Evolutionary conservation across 768 basidiomycete species (phyloP), one percentile per base, ranked within the genome.

Genomic region (Pleurotus eryngii): DNA sequence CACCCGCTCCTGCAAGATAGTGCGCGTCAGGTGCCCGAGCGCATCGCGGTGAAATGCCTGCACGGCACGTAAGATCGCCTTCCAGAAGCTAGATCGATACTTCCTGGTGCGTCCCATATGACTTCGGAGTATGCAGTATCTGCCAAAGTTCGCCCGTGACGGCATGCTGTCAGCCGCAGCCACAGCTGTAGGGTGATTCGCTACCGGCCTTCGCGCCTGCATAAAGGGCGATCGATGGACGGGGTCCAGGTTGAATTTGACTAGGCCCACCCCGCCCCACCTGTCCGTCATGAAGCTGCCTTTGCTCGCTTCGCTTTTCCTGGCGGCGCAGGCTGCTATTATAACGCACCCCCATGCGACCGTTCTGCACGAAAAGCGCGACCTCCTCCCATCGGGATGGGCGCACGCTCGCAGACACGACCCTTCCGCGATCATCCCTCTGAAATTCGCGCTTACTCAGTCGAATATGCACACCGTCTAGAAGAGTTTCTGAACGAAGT

Each of bases 361-460:
- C 24, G 66, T 73, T 26, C 57, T 72, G 2, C 75, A 76, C 59
- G 75, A 76, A 60, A 73, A 67, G 22, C 76, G 80, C 15, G 64
- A 71, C 8, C 53, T 64, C 26, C 60, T 68, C 20, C 81, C 81
- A 2, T 38, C 61, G 22, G 78, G 76, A 58, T 82, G 81, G 80
- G 58, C 65, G 1, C 64, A 71, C 42, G 61, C 70, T 37, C 72
- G 75, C 22, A 68, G 74, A 42, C 72, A 74, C 39, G 67, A 70
- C 4, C 57, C 74, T 14, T 63, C 70, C 12, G 60, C 65, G 1
- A 49, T 74, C 46, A 68, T 84, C n/a, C 78, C 80, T 11, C 70
- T 83, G 62, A 76, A 77, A 26, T 74, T 83, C 50, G 81, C 76
- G 20, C 73, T 84, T 20, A 63, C 70, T 6, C 82, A 83, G 61